Evolutionary conservation across 495 filamentous ascomycete species (phyloP), one percentile per base, ranked within the genome.

Genomic region (Daldinia caldariorum): DNA sequence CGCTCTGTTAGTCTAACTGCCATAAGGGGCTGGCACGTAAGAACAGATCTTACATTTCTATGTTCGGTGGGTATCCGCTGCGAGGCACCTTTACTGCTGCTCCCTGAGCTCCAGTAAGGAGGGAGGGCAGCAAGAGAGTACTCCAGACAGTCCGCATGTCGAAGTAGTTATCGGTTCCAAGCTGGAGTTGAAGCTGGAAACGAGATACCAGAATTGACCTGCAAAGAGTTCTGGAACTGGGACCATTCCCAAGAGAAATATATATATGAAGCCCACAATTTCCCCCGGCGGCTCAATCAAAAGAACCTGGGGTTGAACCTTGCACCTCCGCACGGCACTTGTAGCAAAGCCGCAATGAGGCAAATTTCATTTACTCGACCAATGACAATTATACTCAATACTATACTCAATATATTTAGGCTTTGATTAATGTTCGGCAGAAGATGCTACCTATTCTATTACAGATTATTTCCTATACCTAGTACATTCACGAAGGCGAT

Each of bases 61-160:
- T 73, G 66, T 78, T 80, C 26, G 78, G 66, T 62, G 38, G 57
- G 65, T 69, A 81, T 53, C 66, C 72, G 37, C 54, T 61, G 12
- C 55, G 58, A 60, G 70, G 66, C 18, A 37, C 55, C 18, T 41
- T 43, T 29, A 72, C 41, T 49, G 49, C 68, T 14, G 66, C 61
- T 34, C 61, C 73, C 63, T 32, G 60, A n/a, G 62, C 75, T 63
- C 76, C 78, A 56, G 63, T 61, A 34, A 81, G 74, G 71, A 79
- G 69, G 51, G 74, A 66, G 63, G 79, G 73, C 70, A 76, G 61
- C 35, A 81, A 57, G 54, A 80, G 57, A 78, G 59, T 49, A 69
- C 73, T 68, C 71, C 68, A 72, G 54, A 72, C 70, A 35, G 76
- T 69, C 73, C 71, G 63, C 79, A 80, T 81, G 50, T 65, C 77